Evolutionary conservation across 208 protist species (phyloP), one percentile per base, ranked within the genome.

Genomic region (Trypanosoma avium): DNA sequence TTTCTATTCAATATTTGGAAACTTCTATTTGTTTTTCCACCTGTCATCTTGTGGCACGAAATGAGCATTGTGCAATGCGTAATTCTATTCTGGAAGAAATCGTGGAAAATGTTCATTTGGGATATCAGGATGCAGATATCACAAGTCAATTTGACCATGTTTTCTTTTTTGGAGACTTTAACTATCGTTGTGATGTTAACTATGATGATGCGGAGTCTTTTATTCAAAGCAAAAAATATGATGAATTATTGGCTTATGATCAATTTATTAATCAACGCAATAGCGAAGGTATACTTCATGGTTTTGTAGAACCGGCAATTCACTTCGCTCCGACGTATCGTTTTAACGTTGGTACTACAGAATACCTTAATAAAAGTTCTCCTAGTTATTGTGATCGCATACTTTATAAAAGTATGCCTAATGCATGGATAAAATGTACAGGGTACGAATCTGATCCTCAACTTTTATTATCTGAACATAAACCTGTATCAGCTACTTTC

Each of bases 301-400:
- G 63, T 6, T 92, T 88, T 40, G 32, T 79, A 21, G 84, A 91
- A 54, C 57, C 61, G 35, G 40, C 55, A 17, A 70, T 83, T 4
- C 86, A 67, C 26, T 93, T 93, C 64, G 47, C 80, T n/a, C 86
- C 86, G 12, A 86, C 86, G 2, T 93, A 92, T 53, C 87, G 86
- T 49, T 79, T 75, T 50, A 68, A 81, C 32, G 50, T 77, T 32
- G 81, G 62, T 13, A 59, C 58, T 38, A 42, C 15, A 15, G 47
- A 63, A 17, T 52, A 63, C 24, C 62, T 68, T 10, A 29, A 58
- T n/a, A 60, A 64, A 29, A 67, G 22, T 42, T 36, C 63, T 13
- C 70, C 74, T 7, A 73, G 63, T 30, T 79, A 79, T 63, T 72
- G 61, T 49, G 69, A 73, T 53, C 74, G 74, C 38, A 46, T 79